phyloP scores from a whole-genome alignment of 179 eudicot genomes.

The Carnegiea gigantea region DNA sequence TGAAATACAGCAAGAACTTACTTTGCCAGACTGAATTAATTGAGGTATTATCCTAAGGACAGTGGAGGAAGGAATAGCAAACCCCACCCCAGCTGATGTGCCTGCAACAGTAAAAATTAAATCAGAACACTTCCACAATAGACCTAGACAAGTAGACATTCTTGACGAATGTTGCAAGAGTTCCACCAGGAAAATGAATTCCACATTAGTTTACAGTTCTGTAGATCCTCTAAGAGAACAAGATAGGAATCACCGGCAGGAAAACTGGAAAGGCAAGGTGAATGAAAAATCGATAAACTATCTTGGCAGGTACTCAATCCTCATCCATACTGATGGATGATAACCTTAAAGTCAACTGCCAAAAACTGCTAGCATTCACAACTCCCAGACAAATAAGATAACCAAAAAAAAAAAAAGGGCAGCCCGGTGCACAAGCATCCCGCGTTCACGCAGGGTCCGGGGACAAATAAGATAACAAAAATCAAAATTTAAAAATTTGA shows the following conservation, averaged over 20 bases:
- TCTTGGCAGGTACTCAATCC: background rate
- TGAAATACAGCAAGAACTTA: conserved; percentile 32
- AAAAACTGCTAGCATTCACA: background rate
- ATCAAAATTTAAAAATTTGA: background rate
- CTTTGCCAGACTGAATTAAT: conserved; percentile 80
- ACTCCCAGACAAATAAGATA: background rate
- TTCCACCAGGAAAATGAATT: background rate
- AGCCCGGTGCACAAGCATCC: too few species aligned
- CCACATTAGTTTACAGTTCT: background rate
- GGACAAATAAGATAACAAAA: background rate
- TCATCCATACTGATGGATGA: background rate
- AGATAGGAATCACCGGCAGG: background rate
- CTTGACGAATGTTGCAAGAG: too few species aligned
- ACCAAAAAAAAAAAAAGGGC: too few species aligned
- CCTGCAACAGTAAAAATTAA: conserved; percentile 42
- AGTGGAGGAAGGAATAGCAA: conserved; percentile 93
- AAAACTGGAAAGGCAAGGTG: background rate
- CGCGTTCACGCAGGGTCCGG: too few species aligned
- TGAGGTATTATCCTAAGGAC: conserved; percentile 81
- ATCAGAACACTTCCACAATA: background rate
- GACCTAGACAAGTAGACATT: background rate
- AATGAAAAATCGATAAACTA: background rate
- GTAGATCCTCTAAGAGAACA: background rate
- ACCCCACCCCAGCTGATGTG: conserved; percentile 97
- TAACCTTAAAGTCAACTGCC: background rate